phyloP scores from a whole-genome alignment of 805 yeast species.

The Barnettozyma siamensis region DNA sequence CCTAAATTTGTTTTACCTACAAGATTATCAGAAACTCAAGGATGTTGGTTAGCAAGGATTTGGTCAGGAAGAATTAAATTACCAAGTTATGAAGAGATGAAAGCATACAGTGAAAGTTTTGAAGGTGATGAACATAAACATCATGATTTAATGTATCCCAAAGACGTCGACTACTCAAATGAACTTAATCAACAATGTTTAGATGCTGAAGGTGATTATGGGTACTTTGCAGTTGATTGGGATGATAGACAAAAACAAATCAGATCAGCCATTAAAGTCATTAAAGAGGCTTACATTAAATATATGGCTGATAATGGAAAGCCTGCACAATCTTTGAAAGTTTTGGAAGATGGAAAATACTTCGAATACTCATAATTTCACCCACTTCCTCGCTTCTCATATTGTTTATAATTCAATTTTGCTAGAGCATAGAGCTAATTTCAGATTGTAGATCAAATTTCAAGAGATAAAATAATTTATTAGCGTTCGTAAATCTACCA shows the following conservation, averaged over 20 bases:
- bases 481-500: too few relatives aligned
- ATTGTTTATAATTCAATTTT: too few relatives aligned
- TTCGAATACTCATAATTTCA: constrained; percentile 29
- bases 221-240: constrained; percentile 50
- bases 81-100: constrained; percentile 46
- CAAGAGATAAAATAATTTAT: too few relatives aligned
- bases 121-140: constrained; percentile 44
- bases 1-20: constrained; percentile 61
- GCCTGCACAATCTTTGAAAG: constrained; percentile 33
- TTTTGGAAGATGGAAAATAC: constrained; percentile 33
- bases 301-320: constrained; percentile 33
- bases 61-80: constrained; percentile 48
- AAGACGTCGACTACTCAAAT: constrained; percentile 55
- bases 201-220: constrained; percentile 34
- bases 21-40: constrained; percentile 58
- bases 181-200: constrained; percentile 33
- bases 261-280: constrained; percentile 36
- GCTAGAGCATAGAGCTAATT: too few relatives aligned
- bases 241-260: constrained; percentile 37
- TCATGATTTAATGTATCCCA: constrained; percentile 50
- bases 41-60: constrained; percentile 56
- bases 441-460: too few relatives aligned
- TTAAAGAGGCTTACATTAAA: constrained; percentile 41
- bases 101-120: constrained; percentile 34
- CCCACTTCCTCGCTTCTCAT: too few relatives aligned